Base-by-base conservation (phyloP, 176 grass and related monocot genomes). In the Cenchrus fungigraminus region DNA sequence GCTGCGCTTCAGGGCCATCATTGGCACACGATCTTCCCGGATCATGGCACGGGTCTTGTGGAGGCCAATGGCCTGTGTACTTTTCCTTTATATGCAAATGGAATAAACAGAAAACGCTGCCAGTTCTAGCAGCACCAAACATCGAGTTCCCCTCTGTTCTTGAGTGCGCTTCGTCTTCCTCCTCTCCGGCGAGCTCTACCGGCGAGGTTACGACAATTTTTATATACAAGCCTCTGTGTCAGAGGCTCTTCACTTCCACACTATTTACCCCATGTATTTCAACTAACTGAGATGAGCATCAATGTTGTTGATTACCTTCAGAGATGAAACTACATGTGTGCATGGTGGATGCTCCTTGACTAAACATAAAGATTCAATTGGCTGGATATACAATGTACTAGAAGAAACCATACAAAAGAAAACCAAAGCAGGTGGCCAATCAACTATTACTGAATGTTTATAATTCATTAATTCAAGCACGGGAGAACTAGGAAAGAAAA, bases 401-500 rank as follows among this genome's bases (percentile, higher is more conserved):
- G 12, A 86, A 25, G 22, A 12, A 66, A 89, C 1, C 4, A 15
- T 61, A 67, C 1, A 73, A 82, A 13, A 6, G 57, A 73, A 74
- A 62, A 28, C 14, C 87, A 42, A 51, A 79, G 42, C 40, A 80
- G 53, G n/a, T 52, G 25, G 19, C 9, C 25, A 7, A 75, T 40
- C 34, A 87, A 46, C 8, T 37, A 15, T 79, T 86, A 34, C 68
- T 75, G 12, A 59, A 75, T 83, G 51, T 69, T 54, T 19, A 63
- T 19, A 63, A 68, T 70, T 84, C 44, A 84, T 40, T 40, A 63
- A 68, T 70, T 84, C 44, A 84, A 40, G 54, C 60, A 20, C 19
- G 12, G 28, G 19, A 42, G 22, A 85, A 79, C 68, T 44, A 65
- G 77, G 57, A 73, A 93, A 80, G 70, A 64, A 51, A 88, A 86